These are phyloP conservation scores for Zygotorulaspora chibaensis DNA, from an alignment of 805 yeast species.

Conservation along the genomic window DNA sequence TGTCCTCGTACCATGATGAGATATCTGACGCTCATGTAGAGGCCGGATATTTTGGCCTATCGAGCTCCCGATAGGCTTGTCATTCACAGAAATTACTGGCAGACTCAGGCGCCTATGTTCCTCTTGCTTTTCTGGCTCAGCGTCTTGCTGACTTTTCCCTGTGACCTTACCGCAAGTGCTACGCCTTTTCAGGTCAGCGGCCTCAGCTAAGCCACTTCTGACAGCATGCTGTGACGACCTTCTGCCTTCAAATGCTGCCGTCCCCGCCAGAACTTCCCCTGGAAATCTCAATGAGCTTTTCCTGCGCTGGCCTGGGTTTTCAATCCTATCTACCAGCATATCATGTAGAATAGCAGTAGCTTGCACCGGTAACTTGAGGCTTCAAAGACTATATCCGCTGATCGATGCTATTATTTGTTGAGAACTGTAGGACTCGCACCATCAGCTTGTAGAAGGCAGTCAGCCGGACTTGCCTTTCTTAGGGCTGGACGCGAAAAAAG, in stretches of 20 bases:
- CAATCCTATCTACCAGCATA: slow-evolving; percentile 11
- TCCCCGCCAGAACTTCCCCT: not conserved
- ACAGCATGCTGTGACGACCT: not conserved
- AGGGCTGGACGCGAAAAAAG: not conserved
- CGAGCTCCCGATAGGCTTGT: slow-evolving; percentile 6
- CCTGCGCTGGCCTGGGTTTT: slow-evolving; percentile 11
- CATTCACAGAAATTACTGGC: slow-evolving; percentile 15
- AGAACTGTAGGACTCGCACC: too few relatives aligned
- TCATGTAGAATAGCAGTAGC: not conserved
- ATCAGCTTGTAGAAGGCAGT: too few relatives aligned
- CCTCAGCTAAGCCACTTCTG: not conserved
- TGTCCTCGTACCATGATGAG: slow-evolving; percentile 7
- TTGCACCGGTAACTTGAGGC: too few relatives aligned
- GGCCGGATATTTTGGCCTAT: not conserved
- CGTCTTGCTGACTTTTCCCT: too few relatives aligned
- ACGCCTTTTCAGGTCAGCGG: not conserved
- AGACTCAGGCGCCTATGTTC: slow-evolving; percentile 4
- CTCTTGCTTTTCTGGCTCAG: not conserved
- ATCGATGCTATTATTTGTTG: not conserved
- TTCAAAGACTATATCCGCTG: not conserved
- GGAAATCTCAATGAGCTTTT: not conserved
- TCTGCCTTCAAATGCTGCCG: not conserved
- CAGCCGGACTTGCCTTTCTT: not conserved
- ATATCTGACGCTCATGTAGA: slow-evolving; percentile 5
- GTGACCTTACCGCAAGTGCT: not conserved